Evolutionary conservation across 305 asterid species (phyloP), one percentile per base, ranked within the genome.

Genomic region (Plantago coronopus): DNA sequence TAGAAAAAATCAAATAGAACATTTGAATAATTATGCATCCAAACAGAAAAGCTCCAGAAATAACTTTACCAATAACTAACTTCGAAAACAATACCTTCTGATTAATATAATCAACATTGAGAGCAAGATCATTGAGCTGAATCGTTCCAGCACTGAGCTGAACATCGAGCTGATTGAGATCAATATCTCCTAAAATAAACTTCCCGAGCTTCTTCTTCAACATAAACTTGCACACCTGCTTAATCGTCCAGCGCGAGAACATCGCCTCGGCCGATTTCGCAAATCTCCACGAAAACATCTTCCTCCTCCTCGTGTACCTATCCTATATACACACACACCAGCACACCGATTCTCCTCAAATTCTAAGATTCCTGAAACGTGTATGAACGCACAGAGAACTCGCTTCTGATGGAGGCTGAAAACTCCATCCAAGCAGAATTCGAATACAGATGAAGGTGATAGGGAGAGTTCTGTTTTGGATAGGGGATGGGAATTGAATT

Each of bases 201-300:
- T 89, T 81, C 50, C 99, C 99, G 76, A 93, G 72, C 69, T 89
- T 89, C 87, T 93, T 93, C 96, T 89, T 89, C 85, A 93, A 71
- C 72, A 87, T 54, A 66, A 89, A 87, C 72, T 89, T 83, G 61
- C 96, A 93, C 17, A 89, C 70, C 60, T 94, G 84, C 65, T 85
- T 85, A 18, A 93, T 73, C 38, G 99, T 97, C 99, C 95, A 93
- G 55, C 97, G 97, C 50, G 97, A 87, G 80, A 93, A 83, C 96
- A 85, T 78, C 78, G 94, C 89, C 84, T 93, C 97, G 38, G 99
- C 96, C 73, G 96, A 83, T 80, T 86, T 89, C 46, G 98, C 76
- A 58, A 91, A 72, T 64, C 77, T 78, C 96, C 96, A 91, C 44
- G 88, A 69, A 74, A 91, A 88, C 98, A 91, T 91, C 76, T 46